phyloP scores from a whole-genome alignment of 306 rosid species.

The Gastrolobium bilobum region DNA sequence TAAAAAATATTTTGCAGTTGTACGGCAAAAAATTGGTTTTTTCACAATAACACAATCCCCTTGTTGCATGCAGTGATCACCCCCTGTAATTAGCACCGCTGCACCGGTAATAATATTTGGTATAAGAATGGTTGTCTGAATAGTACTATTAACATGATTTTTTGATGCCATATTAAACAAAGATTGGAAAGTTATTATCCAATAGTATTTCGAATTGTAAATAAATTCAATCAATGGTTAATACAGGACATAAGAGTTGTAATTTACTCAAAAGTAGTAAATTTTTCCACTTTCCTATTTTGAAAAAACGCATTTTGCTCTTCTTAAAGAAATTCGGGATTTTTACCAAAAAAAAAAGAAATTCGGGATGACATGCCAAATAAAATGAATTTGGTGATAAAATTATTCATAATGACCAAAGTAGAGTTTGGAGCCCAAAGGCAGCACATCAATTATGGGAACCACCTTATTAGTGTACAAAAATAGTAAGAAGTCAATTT shows the following conservation, averaged over 20 bases:
- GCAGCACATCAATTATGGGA: not conserved
- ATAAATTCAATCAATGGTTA: too few species aligned
- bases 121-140: not conserved
- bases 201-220: not conserved
- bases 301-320: not conserved
- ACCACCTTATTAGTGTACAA: slow-evolving; percentile 3
- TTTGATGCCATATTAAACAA: not conserved
- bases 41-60: too few species aligned
- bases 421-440: not conserved
- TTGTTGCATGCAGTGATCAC: too few species aligned
- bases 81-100: too few species aligned
- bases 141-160: not conserved
- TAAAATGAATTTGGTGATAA: not conserved
- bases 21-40: too few species aligned
- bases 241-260: too few species aligned
- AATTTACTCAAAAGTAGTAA: not conserved
- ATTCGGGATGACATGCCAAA: not conserved
- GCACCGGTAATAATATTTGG: too few species aligned
- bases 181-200: slow-evolving; percentile 13
- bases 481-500: not conserved
- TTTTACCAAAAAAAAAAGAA: too few species aligned
- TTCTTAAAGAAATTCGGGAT: too few species aligned
- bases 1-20: too few species aligned
- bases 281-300: not conserved
- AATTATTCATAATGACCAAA: not conserved